Evolutionary conservation across 2,329 filamentous ascomycete species (phyloP), one percentile per base, ranked within the genome.

Genomic region (Pseudohalonectria lignicola): DNA sequence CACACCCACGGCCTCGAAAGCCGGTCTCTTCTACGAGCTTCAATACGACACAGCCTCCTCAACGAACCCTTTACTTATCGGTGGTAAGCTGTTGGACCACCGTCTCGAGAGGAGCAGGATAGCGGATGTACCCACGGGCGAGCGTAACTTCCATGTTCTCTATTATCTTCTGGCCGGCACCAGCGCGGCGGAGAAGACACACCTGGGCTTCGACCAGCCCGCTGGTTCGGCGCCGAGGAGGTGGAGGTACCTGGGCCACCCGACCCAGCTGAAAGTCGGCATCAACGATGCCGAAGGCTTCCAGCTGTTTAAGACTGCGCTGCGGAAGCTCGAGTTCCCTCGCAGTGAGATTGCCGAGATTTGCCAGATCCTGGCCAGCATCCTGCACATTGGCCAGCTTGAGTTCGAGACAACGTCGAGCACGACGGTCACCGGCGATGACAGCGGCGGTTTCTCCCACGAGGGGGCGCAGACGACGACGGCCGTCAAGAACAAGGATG

Each of bases 271-370:
- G 46, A 96, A 94, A 59, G 86, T 96, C 20, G 92, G 92, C 41
- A 88, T 98, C 56, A 95, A 98, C 52, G 92, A 98, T 53, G 72
- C 82, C 2, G 88, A 95, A 53, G 92, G 90, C 4, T 98, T 98
- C 60, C 86, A 94, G 54, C 81, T 96, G 38, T 96, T 98, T 71
- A 96, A 96, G 67, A 94, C 86, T 1, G 92, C 92, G 2, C 66
- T 98, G 35, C 76, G 88, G 46, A 95, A 94, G 59, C 73, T 98
- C 12, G 92, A 96, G 60, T 96, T 98, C 46, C 84, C 90, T 4
- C 76, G 88, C 39, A 80, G 82, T 43, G 92, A 95, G 51, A 94
- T 98, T 53, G 92, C 92, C 29, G 90, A 95, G 56, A 88, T 98
- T 40, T 98, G 92, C 59, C 92, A 98, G 63, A 75, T 96, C 35